Evolutionary conservation across 257 asterid species (phyloP), one percentile per base, ranked within the genome.

Genomic region (Cordia subcordata): DNA sequence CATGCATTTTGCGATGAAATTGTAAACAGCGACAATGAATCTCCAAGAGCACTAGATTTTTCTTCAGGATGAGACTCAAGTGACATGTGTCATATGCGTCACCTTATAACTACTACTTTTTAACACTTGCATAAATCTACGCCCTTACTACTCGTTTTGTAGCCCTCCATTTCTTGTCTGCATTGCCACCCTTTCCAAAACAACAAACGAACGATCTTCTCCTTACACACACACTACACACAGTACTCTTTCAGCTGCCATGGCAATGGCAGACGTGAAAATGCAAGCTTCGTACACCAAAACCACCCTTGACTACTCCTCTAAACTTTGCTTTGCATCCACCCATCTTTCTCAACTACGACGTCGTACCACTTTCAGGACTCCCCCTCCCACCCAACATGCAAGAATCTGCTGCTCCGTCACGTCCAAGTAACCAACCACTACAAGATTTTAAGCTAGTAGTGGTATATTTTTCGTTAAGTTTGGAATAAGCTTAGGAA

Each of bases 241-340:
- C n/a, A 10, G 8, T 40, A 22, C 61, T 4, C 20, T n/a, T 1
- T 8, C 46, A 20, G 15, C 21, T 53, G 69, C 81, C 66, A 91
- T 85, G 95, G 94, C 88, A 45, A 75, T 82, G 75, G 84, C 92
- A 67, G 98, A 91, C 80, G 60, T 90, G 8, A 60, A 62, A 13
- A 40, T 73, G 10, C 45, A 87, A 46, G 63, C 82, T 5, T 72
- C 82, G 0, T 52, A 50, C 58, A 63, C 76, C 4, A 77, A 67
- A 53, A 50, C 71, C 3, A 45, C 62, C 62, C 66, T 69, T 56
- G 70, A 58, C 4, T 27, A 27, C 6, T 27, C 35, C 35, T 27
- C 35, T 1, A 27, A 27, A 27, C 35, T 27, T 27, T 27, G 4
- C 35, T 27, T 1, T 6, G 35, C 6, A 27, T 27, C 35, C 4